These are phyloP conservation scores for Trichomonascaceae sp. DNA, from an alignment of 1,139 yeast genomes.

Conservation along the genomic window DNA sequence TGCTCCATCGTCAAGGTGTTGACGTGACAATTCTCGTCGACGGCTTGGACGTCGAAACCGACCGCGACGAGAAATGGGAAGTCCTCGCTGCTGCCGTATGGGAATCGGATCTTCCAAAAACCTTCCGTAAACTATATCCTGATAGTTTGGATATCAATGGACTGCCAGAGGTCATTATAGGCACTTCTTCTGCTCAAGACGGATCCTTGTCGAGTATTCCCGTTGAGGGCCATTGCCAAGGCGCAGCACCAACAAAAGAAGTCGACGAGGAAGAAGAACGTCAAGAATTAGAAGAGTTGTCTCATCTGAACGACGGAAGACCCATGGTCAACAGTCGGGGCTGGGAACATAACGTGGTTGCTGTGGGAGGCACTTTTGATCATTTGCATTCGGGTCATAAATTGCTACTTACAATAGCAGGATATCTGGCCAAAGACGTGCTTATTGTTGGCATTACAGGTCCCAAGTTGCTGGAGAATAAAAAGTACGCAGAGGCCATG, in stretches of 20 bases:
- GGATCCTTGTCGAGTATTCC: neutral
- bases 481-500: slow-evolving; percentile 62
- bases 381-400: slow-evolving; percentile 96
- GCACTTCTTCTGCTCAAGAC: slow-evolving; percentile 10
- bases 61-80: slow-evolving; percentile 31
- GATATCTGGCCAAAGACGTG: slow-evolving; percentile 48
- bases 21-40: slow-evolving; percentile 34
- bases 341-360: slow-evolving; percentile 24
- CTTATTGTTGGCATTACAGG: slow-evolving; percentile 85
- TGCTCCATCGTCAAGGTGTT: slow-evolving; percentile 22
- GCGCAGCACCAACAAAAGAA: slow-evolving; percentile 1
- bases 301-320: slow-evolving; percentile 10
- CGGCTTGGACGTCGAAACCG: slow-evolving; percentile 27
- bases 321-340: slow-evolving; percentile 13
- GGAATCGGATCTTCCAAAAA: slow-evolving; percentile 22
- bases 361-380: slow-evolving; percentile 93
- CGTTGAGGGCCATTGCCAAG: neutral
- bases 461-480: slow-evolving; percentile 62
- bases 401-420: slow-evolving; percentile 67
- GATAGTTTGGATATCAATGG: slow-evolving; percentile 21
- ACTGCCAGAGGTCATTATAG: slow-evolving; percentile 26
- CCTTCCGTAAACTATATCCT: slow-evolving; percentile 25
- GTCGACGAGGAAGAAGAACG: slow-evolving; percentile 13
- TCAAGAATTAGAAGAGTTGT: slow-evolving; percentile 13
- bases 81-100: slow-evolving; percentile 28